phyloP scores from a whole-genome alignment of 2,329 filamentous ascomycete species.

The Akanthomyces lecanii region DNA sequence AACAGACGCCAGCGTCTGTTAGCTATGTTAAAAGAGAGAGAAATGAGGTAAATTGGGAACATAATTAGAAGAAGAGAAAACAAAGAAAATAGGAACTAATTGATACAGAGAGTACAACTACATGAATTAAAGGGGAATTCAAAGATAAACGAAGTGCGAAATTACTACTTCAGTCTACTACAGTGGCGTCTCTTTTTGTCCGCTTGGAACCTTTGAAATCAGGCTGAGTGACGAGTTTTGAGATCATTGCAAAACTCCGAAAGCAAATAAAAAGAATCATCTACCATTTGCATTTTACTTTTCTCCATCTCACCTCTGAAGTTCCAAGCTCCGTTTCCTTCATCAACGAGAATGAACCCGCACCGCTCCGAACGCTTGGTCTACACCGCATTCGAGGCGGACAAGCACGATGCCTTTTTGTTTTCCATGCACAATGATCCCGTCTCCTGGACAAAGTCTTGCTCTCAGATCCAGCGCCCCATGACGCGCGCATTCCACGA shows the following conservation, averaged over 20 bases:
- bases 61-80: too few species aligned
- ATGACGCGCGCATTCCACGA: constrained; percentile 6
- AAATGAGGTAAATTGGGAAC: too few species aligned
- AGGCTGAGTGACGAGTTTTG: too few species aligned
- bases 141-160: too few species aligned
- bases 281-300: background rate
- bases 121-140: too few species aligned
- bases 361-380: constrained; percentile 11
- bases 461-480: constrained; percentile 11
- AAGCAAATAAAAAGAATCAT: too few species aligned
- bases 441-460: constrained; percentile 5
- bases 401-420: background rate
- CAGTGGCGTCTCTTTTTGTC: background rate
- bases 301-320: background rate
- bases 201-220: background rate
- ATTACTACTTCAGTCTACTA: too few species aligned
- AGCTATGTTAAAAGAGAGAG: too few species aligned
- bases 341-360: background rate
- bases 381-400: constrained; percentile 6
- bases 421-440: constrained; percentile 3
- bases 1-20: too few species aligned
- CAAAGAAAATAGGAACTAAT: too few species aligned
- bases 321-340: background rate
- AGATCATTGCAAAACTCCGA: too few species aligned
- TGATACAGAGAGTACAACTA: too few species aligned